Percentiles rank a stretch among this genome's conserved stretches.
phyloP scores from a whole-genome alignment of 2,329 filamentous ascomycete genomes.

The Stemphylium beticola region DNA sequence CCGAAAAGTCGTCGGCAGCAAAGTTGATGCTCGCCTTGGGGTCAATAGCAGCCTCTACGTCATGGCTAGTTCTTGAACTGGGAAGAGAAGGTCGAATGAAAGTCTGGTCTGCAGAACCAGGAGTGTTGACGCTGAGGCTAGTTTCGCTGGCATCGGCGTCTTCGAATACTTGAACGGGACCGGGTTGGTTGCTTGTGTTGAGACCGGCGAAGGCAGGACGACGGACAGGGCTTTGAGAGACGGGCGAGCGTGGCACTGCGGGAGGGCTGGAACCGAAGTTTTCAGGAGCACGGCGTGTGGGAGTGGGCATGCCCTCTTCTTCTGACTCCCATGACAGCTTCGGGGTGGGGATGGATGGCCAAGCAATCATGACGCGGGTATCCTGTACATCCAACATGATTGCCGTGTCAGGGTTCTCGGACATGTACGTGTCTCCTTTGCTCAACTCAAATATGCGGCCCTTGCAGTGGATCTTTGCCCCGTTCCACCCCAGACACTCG shows the following conservation, averaged over 20 bases:
- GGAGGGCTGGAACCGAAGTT: slow-evolving; percentile 65
- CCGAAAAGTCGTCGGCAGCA: slow-evolving; percentile 68
- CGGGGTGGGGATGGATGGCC: slow-evolving; percentile 72
- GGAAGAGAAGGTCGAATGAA: slow-evolving; percentile 40
- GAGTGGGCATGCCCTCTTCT: slow-evolving; percentile 63
- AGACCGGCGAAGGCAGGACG: slow-evolving; percentile 52
- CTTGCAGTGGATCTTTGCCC: slow-evolving; percentile 89
- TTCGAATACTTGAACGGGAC: slow-evolving; percentile 47
- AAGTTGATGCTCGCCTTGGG: slow-evolving; percentile 39
- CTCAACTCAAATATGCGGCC: slow-evolving; percentile 82
- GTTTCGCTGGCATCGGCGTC: slow-evolving; percentile 44
- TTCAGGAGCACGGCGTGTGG: slow-evolving; percentile 46
- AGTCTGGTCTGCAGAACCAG: slow-evolving; percentile 36
- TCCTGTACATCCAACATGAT: slow-evolving; percentile 97
- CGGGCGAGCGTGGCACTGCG: slow-evolving; percentile 74
- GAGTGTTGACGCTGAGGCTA: slow-evolving; percentile 25
- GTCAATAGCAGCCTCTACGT: slow-evolving; percentile 17
- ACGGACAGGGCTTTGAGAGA: slow-evolving; percentile 70
- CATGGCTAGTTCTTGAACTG: slow-evolving; percentile 27
- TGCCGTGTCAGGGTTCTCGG: slow-evolving; percentile 83
- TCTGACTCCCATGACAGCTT: slow-evolving; percentile 55
- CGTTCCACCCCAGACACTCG: slow-evolving; percentile 94
- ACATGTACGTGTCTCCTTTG: slow-evolving; percentile 89
- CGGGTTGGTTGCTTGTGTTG: slow-evolving; percentile 35
- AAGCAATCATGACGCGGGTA: slow-evolving; percentile 84